These are phyloP conservation scores for Candida koratica DNA, from an alignment of 805 yeast species.

Conservation along the genomic window DNA sequence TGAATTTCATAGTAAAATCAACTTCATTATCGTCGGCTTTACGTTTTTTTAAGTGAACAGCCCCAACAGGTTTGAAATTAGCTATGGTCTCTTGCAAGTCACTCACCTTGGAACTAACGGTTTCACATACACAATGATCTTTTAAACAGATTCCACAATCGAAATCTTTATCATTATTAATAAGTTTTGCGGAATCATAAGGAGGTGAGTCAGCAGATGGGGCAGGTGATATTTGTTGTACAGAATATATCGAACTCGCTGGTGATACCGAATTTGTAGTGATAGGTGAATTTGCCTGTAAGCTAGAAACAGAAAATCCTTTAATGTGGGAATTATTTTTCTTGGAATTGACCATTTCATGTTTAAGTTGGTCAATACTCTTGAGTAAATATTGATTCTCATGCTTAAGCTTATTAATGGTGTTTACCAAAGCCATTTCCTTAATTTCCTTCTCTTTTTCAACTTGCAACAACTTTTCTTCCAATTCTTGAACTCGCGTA, in stretches of 20 bases:
- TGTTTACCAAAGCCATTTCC: conserved; percentile 52
- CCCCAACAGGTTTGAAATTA: conserved; percentile 56
- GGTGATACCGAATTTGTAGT: conserved; percentile 21
- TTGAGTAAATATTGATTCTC: conserved; percentile 44
- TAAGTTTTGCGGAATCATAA: conserved; percentile 12
- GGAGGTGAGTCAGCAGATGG: conserved; percentile 50
- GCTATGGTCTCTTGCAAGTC: conserved; percentile 33
- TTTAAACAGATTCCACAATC: conserved; percentile 66
- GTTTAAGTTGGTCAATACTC: conserved; percentile 39
- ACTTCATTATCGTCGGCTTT: conserved; percentile 35
- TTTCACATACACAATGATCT: conserved; percentile 66
- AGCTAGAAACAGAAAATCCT: not conserved
- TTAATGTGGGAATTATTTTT: not conserved
- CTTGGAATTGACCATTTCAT: conserved; percentile 23
- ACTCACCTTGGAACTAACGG: conserved; percentile 38
- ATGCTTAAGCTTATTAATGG: conserved; percentile 45
- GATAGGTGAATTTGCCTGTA: conserved; percentile 6
- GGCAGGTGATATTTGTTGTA: conserved; percentile 52
- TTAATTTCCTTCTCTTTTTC: conserved; percentile 62
- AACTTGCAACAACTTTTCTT: conserved; percentile 59
- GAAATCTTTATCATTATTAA: conserved; percentile 23
- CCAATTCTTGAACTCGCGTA: conserved; percentile 73
- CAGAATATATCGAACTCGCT: conserved; percentile 29
- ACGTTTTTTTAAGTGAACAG: conserved; percentile 54
- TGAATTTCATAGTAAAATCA: conserved; percentile 54